Evolutionary conservation across 257 asterid genomes (phyloP).

Genomic region (Avicennia marina): DNA sequence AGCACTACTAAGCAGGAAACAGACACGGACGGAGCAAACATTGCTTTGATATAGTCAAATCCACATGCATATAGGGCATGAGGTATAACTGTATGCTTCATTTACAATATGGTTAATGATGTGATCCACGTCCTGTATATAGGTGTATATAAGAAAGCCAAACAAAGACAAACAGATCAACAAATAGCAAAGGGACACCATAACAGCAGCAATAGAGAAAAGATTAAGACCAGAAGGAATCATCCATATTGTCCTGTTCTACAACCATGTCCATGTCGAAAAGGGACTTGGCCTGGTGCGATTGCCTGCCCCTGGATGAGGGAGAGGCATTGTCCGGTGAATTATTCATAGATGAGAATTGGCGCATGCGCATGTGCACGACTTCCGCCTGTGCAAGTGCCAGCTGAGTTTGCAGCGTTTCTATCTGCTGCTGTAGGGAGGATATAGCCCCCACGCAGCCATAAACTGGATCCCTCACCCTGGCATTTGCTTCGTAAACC

Average conservation of each 20-base stretch:
- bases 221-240: conserved; percentile 45
- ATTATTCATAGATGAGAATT: conserved; percentile 32
- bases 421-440: conserved; percentile 40
- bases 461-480: conserved; percentile 42
- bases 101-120: conserved; percentile 48
- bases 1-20: not conserved
- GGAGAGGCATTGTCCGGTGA: conserved; percentile 39
- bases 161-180: not conserved
- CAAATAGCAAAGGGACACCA: conserved; percentile 24
- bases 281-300: conserved; percentile 42
- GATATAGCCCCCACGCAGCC: conserved; percentile 51
- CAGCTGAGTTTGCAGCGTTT: conserved; percentile 31
- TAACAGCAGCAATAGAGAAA: conserved; percentile 17
- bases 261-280: conserved; percentile 50
- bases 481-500: conserved; percentile 44
- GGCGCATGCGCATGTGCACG: conserved; percentile 49
- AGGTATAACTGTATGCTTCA: conserved; percentile 20
- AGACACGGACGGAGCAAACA: not conserved
- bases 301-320: conserved; percentile 35
- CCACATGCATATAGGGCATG: conserved; percentile 12
- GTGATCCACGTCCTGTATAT: conserved; percentile 13
- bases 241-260: conserved; percentile 39
- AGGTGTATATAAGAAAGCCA: conserved; percentile 15
- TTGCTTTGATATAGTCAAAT: conserved; percentile 9
- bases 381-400: conserved; percentile 41